Conservation (phyloP, 371 early-diverging fungal species). For the Sporodiniella umbellata region DNA sequence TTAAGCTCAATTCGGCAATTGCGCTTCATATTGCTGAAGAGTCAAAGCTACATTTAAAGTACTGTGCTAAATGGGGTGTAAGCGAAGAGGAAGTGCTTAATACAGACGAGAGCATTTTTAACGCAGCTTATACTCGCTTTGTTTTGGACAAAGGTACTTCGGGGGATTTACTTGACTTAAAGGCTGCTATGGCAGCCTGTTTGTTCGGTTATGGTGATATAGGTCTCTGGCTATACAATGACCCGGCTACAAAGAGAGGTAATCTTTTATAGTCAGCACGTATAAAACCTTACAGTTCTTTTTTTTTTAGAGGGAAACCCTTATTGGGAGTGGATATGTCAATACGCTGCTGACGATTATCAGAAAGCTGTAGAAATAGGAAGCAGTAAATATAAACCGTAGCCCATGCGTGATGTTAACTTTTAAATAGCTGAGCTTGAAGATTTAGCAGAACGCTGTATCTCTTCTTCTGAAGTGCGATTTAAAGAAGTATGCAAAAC, state of each 20-base stretch:
- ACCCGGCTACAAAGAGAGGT: conserved; percentile 61
- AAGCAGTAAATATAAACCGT: conserved; percentile 35
- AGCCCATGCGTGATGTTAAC: too few species aligned
- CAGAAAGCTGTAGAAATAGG: conserved; percentile 65
- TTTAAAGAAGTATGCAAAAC: conserved; percentile 63
- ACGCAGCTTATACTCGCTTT: conserved; percentile 81
- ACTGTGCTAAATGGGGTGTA: conserved; percentile 73
- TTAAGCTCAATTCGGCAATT: conserved; percentile 50
- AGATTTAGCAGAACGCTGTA: conserved; percentile 45
- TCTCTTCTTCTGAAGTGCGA: conserved; percentile 48
- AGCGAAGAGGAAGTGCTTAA: conserved; percentile 58
- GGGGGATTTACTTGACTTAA: conserved; percentile 75
- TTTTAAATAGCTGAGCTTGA: conserved; percentile 42
- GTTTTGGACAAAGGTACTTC: conserved; percentile 71
- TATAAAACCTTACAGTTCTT: not conserved
- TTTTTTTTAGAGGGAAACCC: conserved; percentile 60
- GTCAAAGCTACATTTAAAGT: conserved; percentile 68
- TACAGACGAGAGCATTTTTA: conserved; percentile 69
- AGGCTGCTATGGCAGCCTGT: conserved; percentile 79
- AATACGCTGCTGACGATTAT: conserved; percentile 64
- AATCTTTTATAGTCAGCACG: not conserved
- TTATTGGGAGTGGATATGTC: conserved; percentile 80
- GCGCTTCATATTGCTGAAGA: conserved; percentile 66
- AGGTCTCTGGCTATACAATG: conserved; percentile 59
- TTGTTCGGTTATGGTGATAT: conserved; percentile 82